Evolutionary conservation across 441 rosid species (phyloP), one percentile per base, ranked within the genome.

Genomic region (Rhodomyrtus psidioides): DNA sequence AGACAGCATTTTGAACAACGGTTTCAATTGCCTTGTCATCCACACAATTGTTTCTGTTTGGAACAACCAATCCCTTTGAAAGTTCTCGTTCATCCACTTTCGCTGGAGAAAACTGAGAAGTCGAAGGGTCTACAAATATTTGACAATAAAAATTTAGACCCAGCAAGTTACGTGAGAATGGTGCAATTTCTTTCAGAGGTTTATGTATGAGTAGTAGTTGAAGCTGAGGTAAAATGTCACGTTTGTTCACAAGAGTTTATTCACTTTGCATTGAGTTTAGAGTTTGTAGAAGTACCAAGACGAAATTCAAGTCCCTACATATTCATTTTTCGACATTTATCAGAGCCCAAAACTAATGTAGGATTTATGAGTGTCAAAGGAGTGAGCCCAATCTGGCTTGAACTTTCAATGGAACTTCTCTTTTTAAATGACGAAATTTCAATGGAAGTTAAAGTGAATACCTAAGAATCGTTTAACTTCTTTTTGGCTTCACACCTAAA

Each of bases 121-220:
- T 91, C 46, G 96, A 94, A 82, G 99, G 98, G 89, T 97, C 98
- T 97, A 90, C 89, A 90, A 26, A 70, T 10, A 70, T 39, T 46
- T 55, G 56, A 30, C 59, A 26, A 82, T 6, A 53, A 53, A 39
- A 30, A 62, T 12, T 34, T 21, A 70, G 79, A 70, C 10, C 24
- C 26, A 70, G 26, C n/a, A 34, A 70, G 49, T 39, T 70, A 24
- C 12, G 21, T 70, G n/a, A 39, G 49, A 70, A 70, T 10, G 16
- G 49, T 3, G n/a, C 79, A 70, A 39, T 21, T 42, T 70, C 49
- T 70, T 34, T 34, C 15, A 3, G 49, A 70, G 79, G 49, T 39
- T 70, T 21, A 57, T 42, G 24, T 70, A 70, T 39, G 79, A 70
- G 49, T 34, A 70, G 24, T 39, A 70, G n/a, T 70, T 34, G 79